Evolutionary conservation across 139 green algal genomes (phyloP).

Genomic region (Chlamydomonas schloesseri): DNA sequence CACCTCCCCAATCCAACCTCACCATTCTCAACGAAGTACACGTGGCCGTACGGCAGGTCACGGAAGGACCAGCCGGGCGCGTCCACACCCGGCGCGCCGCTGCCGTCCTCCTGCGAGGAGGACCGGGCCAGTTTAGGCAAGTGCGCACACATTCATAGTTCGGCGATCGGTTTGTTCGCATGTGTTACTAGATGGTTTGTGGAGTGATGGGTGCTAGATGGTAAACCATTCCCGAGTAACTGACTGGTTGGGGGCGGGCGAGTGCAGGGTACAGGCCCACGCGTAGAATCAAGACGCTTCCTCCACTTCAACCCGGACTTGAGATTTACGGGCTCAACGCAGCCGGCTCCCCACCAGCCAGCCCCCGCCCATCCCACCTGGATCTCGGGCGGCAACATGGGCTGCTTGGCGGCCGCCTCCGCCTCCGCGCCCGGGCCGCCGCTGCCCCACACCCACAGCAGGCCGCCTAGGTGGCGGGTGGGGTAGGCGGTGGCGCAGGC

Average conservation of each 20-base stretch:
- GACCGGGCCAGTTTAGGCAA: no score
- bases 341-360: no score
- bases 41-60: slow-evolving; percentile 29
- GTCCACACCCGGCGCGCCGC: neutral
- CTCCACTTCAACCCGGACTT: no score
- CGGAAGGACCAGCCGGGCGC: neutral
- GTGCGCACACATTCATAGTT: no score
- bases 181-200: no score
- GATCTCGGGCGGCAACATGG: neutral
- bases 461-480: neutral
- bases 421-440: neutral
- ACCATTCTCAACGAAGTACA: slow-evolving; percentile 16
- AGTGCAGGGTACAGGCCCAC: neutral
- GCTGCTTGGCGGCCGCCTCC: neutral
- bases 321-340: no score
- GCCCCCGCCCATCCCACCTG: neutral
- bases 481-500: neutral
- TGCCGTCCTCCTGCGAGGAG: neutral
- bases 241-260: neutral
- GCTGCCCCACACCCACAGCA: slow-evolving; percentile 2
- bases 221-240: no score
- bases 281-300: neutral
- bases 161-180: no score
- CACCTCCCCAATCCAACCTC: no score
- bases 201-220: no score